Conservation (phyloP, 495 filamentous ascomycete genomes). For the Parathielavia appendiculata region DNA sequence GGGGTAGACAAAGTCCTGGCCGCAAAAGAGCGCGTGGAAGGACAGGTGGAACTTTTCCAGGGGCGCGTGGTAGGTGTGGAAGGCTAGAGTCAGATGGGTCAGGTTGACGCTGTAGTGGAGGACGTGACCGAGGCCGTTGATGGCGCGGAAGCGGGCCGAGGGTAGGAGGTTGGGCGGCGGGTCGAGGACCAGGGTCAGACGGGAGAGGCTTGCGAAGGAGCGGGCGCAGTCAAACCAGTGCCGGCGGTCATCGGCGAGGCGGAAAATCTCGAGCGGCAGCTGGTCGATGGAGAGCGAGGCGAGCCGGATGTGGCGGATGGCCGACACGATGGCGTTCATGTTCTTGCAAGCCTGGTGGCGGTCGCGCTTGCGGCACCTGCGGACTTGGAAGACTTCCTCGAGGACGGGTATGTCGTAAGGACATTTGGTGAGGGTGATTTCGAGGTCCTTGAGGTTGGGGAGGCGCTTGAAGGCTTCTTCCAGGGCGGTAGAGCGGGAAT, state of each 20-base stretch:
- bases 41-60: slow-evolving; percentile 39
- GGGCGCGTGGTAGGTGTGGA: slow-evolving; percentile 40
- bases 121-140: slow-evolving; percentile 43
- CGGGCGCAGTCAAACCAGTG: slow-evolving; percentile 44
- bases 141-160: slow-evolving; percentile 32
- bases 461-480: slow-evolving; percentile 41
- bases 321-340: slow-evolving; percentile 41
- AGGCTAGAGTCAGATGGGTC: slow-evolving; percentile 39
- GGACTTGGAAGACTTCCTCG: slow-evolving; percentile 36
- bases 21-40: slow-evolving; percentile 35
- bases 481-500: slow-evolving; percentile 35
- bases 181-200: slow-evolving; percentile 40
- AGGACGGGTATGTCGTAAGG: slow-evolving; percentile 38
- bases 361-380: slow-evolving; percentile 42
- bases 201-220: slow-evolving; percentile 37
- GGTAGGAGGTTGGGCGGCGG: slow-evolving; percentile 33
- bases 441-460: slow-evolving; percentile 40
- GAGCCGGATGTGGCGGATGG: slow-evolving; percentile 37
- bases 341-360: slow-evolving; percentile 39
- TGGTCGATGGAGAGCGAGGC: slow-evolving; percentile 41
- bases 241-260: slow-evolving; percentile 31
- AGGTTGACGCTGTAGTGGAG: slow-evolving; percentile 38
- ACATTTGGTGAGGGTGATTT: slow-evolving; percentile 41
- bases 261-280: slow-evolving; percentile 44
- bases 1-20: slow-evolving; percentile 31